Percentiles rank a stretch among this genome's conserved stretches.
These are phyloP conservation scores for Crithidia brevicula DNA, from an alignment of 208 protist species.

Conservation along the genomic window DNA sequence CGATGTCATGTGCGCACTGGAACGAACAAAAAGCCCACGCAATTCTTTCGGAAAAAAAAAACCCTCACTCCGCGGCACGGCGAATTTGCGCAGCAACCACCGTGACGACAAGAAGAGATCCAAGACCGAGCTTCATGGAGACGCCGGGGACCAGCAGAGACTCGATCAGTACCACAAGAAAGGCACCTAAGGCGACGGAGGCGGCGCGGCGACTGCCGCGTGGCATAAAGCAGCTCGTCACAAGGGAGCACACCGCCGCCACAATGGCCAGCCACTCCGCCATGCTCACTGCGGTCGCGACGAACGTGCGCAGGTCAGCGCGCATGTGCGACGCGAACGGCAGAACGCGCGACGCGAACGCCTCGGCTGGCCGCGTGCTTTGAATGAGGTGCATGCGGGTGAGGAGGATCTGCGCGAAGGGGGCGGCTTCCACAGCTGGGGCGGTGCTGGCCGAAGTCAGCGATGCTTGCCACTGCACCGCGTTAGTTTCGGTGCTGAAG, in stretches of 20 bases:
- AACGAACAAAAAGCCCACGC: too few species aligned
- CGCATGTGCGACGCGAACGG: slow-evolving; percentile 13
- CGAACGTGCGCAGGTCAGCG: neutral
- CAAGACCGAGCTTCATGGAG: slow-evolving; percentile 44
- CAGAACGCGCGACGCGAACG: neutral
- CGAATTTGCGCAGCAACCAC: slow-evolving; percentile 41
- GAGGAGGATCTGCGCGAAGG: slow-evolving; percentile 36
- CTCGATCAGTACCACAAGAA: slow-evolving; percentile 53
- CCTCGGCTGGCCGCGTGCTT: slow-evolving; percentile 2
- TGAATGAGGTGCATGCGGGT: slow-evolving; percentile 36
- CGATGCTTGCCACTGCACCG: slow-evolving; percentile 18
- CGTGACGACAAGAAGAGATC: slow-evolving; percentile 38
- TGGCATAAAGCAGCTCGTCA: slow-evolving; percentile 72
- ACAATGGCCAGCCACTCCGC: slow-evolving; percentile 45
- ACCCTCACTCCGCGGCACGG: slow-evolving; percentile 25
- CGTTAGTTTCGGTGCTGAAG: slow-evolving; percentile 50
- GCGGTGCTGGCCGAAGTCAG: neutral
- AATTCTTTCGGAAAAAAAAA: too few species aligned
- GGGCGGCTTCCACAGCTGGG: slow-evolving; percentile 16
- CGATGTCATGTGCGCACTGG: too few species aligned
- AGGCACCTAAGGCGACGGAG: slow-evolving; percentile 39
- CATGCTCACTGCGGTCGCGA: neutral
- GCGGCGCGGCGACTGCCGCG: slow-evolving; percentile 35
- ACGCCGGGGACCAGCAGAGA: slow-evolving; percentile 32
- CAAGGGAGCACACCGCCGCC: slow-evolving; percentile 41